These are phyloP conservation scores for Nadsonia commutata DNA, from an alignment of 1,139 yeast species.

Conservation along the genomic window DNA sequence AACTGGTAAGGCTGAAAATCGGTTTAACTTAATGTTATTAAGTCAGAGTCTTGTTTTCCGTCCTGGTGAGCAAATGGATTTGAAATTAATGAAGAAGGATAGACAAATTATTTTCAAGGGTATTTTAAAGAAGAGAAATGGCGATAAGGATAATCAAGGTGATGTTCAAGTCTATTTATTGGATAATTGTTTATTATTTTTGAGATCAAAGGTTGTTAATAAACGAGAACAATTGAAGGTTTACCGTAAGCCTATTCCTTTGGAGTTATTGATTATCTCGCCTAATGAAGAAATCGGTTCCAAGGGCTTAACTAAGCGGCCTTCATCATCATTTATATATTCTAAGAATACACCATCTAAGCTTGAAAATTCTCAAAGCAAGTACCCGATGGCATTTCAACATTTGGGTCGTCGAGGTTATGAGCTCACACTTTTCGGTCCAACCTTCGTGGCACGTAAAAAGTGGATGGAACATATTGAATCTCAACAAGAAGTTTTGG, in stretches of 20 bases:
- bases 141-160: slow-evolving; percentile 60
- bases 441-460: slow-evolving; percentile 56
- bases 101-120: slow-evolving; percentile 71
- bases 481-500: slow-evolving; percentile 60
- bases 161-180: slow-evolving; percentile 66
- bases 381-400: slow-evolving; percentile 37
- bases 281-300: slow-evolving; percentile 68
- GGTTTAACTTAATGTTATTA: slow-evolving; percentile 77
- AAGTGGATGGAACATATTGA: slow-evolving; percentile 70
- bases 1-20: slow-evolving; percentile 88
- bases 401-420: slow-evolving; percentile 51
- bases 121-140: slow-evolving; percentile 58
- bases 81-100: slow-evolving; percentile 70
- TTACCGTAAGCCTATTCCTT: slow-evolving; percentile 82
- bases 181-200: slow-evolving; percentile 78
- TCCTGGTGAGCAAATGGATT: slow-evolving; percentile 77
- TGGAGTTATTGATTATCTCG: slow-evolving; percentile 65
- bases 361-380: slow-evolving; percentile 17
- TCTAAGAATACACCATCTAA: slow-evolving; percentile 14
- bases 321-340: slow-evolving; percentile 31
- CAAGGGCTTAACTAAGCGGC: slow-evolving; percentile 30
- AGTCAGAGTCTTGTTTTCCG: slow-evolving; percentile 61
- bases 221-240: slow-evolving; percentile 88
- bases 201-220: slow-evolving; percentile 73
- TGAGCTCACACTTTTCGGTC: slow-evolving; percentile 52